A percentile compares a stretch with the other conserved stretches of the same genome.
These are phyloP conservation scores for Cladosporium sp. DNA, from an alignment of 2,329 filamentous ascomycete species.

Conservation along the genomic window DNA sequence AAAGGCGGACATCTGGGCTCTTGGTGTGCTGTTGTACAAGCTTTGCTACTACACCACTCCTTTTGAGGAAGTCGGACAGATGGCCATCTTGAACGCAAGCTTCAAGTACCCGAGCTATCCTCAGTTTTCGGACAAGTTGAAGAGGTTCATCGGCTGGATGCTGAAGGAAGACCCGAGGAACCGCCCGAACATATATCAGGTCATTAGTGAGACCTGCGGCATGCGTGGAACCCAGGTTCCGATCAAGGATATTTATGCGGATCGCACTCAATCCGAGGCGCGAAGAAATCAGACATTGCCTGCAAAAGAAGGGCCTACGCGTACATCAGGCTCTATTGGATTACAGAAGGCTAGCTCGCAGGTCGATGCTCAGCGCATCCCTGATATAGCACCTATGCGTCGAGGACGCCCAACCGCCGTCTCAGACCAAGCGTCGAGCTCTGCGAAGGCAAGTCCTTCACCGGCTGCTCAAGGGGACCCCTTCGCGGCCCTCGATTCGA, in stretches of 20 bases:
- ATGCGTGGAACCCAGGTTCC: slow-evolving; percentile 84
- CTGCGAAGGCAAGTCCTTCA: slow-evolving; percentile 43
- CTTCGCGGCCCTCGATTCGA: slow-evolving; percentile 82
- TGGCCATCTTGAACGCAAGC: slow-evolving; percentile 93
- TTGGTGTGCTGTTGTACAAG: slow-evolving; percentile 94
- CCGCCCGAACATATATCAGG: slow-evolving; percentile 91
- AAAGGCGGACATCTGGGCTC: slow-evolving; percentile 97
- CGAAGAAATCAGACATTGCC: slow-evolving; percentile 58
- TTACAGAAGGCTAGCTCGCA: slow-evolving; percentile 74
- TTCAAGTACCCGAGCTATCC: slow-evolving; percentile 89
- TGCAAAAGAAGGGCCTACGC: slow-evolving; percentile 41
- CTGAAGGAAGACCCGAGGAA: slow-evolving; percentile 73
- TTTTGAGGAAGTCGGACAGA: slow-evolving; percentile 95
- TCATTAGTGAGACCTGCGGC: slow-evolving; percentile 75
- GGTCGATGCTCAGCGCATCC: slow-evolving; percentile 67
- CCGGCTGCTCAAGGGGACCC: slow-evolving; percentile 69
- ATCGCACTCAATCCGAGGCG: slow-evolving; percentile 59
- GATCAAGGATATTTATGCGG: slow-evolving; percentile 67
- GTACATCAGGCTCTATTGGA: slow-evolving; percentile 50
- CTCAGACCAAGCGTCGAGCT: slow-evolving; percentile 34
- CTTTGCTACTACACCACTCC: slow-evolving; percentile 98
- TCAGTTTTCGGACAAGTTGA: slow-evolving; percentile 80
- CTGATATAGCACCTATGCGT: slow-evolving; percentile 90
- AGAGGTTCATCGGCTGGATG: slow-evolving; percentile 90
- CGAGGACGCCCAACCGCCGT: slow-evolving; percentile 66